A percentile compares a stretch with the other conserved stretches of the same genome.
Conservation (phyloP, 805 yeast species). For the Zygoascus flipseniorum region DNA sequence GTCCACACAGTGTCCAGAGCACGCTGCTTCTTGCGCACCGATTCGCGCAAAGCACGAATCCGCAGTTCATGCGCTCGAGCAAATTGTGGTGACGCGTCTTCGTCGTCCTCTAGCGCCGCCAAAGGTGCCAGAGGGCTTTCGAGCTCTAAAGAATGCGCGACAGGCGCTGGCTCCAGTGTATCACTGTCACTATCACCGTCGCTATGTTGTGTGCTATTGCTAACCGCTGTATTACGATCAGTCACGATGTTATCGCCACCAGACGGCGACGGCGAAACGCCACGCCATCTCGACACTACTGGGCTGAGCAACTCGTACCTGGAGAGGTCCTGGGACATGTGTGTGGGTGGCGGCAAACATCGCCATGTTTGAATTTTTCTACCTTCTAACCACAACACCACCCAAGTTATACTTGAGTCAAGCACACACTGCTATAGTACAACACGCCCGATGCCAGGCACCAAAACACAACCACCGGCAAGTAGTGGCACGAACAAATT, state of each 20-base stretch:
- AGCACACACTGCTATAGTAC: not conserved
- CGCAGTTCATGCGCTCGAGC: not conserved
- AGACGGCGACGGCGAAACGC: not conserved
- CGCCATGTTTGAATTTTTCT: not conserved
- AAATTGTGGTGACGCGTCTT: not conserved
- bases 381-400: not conserved
- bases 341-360: not conserved
- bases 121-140: not conserved
- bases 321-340: not conserved
- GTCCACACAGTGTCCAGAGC: not conserved
- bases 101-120: not conserved
- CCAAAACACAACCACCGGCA: not conserved
- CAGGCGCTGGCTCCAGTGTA: slow-evolving; percentile 1
- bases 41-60: not conserved
- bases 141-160: not conserved
- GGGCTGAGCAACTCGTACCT: not conserved
- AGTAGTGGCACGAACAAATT: not conserved
- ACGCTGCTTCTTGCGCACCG: not conserved
- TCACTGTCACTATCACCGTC: not conserved
- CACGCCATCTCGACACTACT: not conserved
- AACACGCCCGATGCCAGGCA: not conserved
- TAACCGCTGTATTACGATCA: too few species aligned
- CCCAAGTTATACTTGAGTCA: not conserved
- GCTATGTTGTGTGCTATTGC: too few species aligned
- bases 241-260: too few species aligned